These are phyloP conservation scores for Trametes sp. DNA, from an alignment of 1,284 basidiomycete genomes.

Conservation along the genomic window DNA sequence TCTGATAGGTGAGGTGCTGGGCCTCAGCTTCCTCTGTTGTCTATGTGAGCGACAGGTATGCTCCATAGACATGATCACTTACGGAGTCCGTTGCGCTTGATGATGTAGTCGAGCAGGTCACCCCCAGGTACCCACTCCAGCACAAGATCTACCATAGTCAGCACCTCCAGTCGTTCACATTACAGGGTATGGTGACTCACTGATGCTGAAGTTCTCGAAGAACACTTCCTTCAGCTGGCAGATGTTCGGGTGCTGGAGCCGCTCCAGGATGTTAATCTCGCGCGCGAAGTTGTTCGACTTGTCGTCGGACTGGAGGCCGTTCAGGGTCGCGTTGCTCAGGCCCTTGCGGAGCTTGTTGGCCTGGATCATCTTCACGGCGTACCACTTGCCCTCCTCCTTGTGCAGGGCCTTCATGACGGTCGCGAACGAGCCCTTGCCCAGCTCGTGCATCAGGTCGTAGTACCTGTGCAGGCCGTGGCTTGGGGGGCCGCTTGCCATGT, in stretches of 20 bases:
- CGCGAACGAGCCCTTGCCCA: conserved; percentile 85
- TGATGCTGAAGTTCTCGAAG: conserved; percentile 68
- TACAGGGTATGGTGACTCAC: conserved; percentile 42
- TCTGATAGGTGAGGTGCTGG: conserved; percentile 73
- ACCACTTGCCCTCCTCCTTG: conserved; percentile 65
- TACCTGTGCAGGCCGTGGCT: conserved; percentile 61
- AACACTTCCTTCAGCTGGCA: conserved; percentile 85
- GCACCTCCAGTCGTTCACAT: neutral
- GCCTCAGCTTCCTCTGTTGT: conserved; percentile 61
- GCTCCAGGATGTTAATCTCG: conserved; percentile 83
- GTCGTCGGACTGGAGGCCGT: conserved; percentile 17
- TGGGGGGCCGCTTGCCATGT: conserved; percentile 57
- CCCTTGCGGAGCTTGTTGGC: conserved; percentile 46
- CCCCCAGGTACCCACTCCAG: conserved; percentile 87
- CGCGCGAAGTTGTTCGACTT: conserved; percentile 55
- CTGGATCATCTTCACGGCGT: conserved; percentile 82
- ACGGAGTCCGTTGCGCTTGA: conserved; percentile 66
- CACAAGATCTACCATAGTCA: conserved; percentile 63
- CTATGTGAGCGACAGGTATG: neutral
- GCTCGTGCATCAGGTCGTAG: conserved; percentile 71
- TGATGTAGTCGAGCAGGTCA: conserved; percentile 86
- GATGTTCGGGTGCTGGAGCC: conserved; percentile 82
- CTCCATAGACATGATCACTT: conserved; percentile 39
- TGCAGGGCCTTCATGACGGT: conserved; percentile 77
- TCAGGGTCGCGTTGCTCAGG: conserved; percentile 15